Evolutionary conservation across 345 rosid species (phyloP), one percentile per base, ranked within the genome.

Genomic region (Viola odorata): DNA sequence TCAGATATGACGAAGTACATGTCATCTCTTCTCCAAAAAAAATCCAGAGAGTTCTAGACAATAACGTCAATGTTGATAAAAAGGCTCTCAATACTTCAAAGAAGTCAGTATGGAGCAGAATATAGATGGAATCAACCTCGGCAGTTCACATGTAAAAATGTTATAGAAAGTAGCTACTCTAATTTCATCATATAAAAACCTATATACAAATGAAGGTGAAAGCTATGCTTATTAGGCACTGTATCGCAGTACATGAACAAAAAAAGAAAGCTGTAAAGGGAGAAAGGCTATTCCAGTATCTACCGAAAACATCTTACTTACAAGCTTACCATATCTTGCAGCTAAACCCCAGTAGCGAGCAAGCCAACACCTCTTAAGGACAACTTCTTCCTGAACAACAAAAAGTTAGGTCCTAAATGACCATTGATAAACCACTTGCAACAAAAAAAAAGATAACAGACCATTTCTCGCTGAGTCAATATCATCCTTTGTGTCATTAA

Each of bases 331-430:
- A 74, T 86, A 88, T 61, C 82, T 78, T n/a, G 82, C 91, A 64
- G 96, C 96, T 68, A 95, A 75, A 44, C 94, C 95, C 99, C 96
- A 81, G 72, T 91, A 88, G 57, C 98, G 92, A 66, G 99, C 97
- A 80, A 95, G 98, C 97, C 99, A 95, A 64, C 99, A 95, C 75
- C 97, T 88, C 87, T 95, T 95, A 70, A 95, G 70, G 58, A 95
- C 99, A 62, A 95, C 98, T 83, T 95, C 99, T 75, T 95, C 99
- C 99, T 94, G 78, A 80, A 68, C 42, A 76, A 61, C 47, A 42
- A 45, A 59, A 61, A 55, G 48, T 65, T 39, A 32, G 55, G 12
- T 64, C 60, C 53, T 44, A 49, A 59, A 39, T 50, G 45, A 68
- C 42, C 32, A 40, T 17, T 42, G 10, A 60, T 7, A 41, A 12